These are phyloP conservation scores for Clarkia xantiana DNA, from an alignment of 345 rosid genomes.

Conservation along the genomic window DNA sequence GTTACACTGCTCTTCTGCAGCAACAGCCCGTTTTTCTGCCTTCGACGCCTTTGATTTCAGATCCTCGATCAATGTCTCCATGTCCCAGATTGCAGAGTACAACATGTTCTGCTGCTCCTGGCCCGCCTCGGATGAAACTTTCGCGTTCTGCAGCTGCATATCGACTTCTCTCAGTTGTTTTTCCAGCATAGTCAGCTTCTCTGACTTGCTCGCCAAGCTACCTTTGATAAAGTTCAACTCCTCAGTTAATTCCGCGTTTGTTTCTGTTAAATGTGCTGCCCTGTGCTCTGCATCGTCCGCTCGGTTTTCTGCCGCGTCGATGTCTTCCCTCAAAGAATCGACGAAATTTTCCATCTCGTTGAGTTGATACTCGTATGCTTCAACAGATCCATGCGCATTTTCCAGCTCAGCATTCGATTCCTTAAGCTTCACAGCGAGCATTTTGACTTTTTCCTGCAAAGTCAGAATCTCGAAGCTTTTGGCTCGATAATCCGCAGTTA, in stretches of 20 bases:
- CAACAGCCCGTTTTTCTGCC: conserved; percentile 61
- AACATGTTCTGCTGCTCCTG: conserved; percentile 94
- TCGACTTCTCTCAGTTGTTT: conserved; percentile 67
- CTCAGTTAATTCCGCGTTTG: conserved; percentile 65
- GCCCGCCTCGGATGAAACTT: conserved; percentile 62
- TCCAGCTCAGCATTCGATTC: conserved; percentile 30
- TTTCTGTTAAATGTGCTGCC: conserved; percentile 45
- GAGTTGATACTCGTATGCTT: too few relatives aligned
- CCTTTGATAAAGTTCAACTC: conserved; percentile 70
- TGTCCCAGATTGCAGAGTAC: conserved; percentile 97
- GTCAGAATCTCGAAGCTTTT: conserved; percentile 35
- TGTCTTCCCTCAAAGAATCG: conserved; percentile 51
- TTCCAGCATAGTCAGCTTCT: conserved; percentile 66
- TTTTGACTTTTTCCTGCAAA: conserved; percentile 40
- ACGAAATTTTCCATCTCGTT: conserved; percentile 53
- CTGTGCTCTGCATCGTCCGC: conserved; percentile 61
- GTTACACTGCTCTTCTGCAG: conserved; percentile 72
- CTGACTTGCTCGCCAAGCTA: conserved; percentile 35
- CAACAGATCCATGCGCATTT: too few relatives aligned
- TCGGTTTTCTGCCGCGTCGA: conserved; percentile 51
- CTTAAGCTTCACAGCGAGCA: conserved; percentile 43
- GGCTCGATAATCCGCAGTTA: conserved; percentile 21
- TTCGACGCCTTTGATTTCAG: conserved; percentile 78
- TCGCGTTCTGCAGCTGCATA: conserved; percentile 55
- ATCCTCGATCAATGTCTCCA: conserved; percentile 92